Base-by-base conservation (phyloP, 805 yeast genomes). In the Starmerella stigmatis region DNA sequence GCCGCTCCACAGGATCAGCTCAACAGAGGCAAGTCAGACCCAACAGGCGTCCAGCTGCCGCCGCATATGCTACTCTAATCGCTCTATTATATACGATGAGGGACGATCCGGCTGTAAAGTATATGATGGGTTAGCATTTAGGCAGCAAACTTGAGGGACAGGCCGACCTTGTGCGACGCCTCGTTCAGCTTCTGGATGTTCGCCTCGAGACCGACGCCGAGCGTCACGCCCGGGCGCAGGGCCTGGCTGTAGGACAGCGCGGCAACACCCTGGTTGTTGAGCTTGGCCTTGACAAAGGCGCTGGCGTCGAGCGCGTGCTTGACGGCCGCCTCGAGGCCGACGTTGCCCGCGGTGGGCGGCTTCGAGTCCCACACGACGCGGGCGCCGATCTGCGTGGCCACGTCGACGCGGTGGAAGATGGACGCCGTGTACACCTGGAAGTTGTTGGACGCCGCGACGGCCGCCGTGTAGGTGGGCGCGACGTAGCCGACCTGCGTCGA, bases 91-190 rank as follows among this genome's bases (percentile, higher is more conserved):
- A n/a, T n/a, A n/a, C n/a, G n/a, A n/a, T n/a, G n/a, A n/a, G n/a
- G n/a, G n/a, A n/a, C n/a, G n/a, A n/a, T n/a, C n/a, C n/a, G n/a
- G n/a, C n/a, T n/a, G n/a, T n/a, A n/a, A n/a, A n/a, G n/a, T n/a
- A n/a, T n/a, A n/a, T n/a, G n/a, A n/a, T n/a, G n/a, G n/a, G n/a
- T n/a, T n/a, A 31, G 5, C 10, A 12, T 48, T 68, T 80, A 89
- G 67, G 94, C 94, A 60, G 94, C 71, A 75, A 89, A 89, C 55
- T 94, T 76, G 68, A 92, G 76, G 47, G 95, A 85, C 73, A 86
- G 76, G 70, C 98, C 98, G 63, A 92, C 75, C 79, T 92, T 88
- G 80, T 92, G 98, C 63, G 92, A 94, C 55, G 96, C 85, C 75
- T 88, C 96, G 65, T 84, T 79, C 64, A 89, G 76, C 70, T 89